These are phyloP conservation scores for Acanthamoeba triangularis DNA, from an alignment of 208 protist genomes.

Conservation along the genomic window DNA sequence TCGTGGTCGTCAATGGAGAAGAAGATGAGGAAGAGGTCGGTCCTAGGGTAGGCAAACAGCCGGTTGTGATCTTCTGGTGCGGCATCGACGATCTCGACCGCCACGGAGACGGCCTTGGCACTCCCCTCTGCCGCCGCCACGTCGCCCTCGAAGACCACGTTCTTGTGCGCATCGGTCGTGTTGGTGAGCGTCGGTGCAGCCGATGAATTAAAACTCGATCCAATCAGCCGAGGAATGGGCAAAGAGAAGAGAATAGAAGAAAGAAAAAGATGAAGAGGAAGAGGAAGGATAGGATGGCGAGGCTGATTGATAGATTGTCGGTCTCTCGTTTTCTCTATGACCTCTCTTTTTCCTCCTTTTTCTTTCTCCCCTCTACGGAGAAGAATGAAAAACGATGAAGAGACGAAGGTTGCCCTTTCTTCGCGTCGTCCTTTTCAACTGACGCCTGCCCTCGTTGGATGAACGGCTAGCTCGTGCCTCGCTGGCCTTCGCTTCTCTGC, in stretches of 20 bases:
- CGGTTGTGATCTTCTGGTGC: slow-evolving; percentile 48
- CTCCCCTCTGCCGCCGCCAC: slow-evolving; percentile 9
- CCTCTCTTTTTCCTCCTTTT: not conserved
- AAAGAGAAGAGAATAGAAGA: not conserved
- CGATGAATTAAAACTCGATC: not conserved
- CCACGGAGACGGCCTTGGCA: not conserved
- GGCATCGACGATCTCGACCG: slow-evolving; percentile 47
- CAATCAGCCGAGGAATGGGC: not conserved
- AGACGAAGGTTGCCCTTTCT: not conserved
- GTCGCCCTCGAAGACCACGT: slow-evolving; percentile 48
- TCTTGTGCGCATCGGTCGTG: slow-evolving; percentile 39
- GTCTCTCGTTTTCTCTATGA: not conserved
- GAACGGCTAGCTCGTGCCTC: not conserved
- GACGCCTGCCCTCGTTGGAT: not conserved
- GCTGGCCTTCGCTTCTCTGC: not conserved
- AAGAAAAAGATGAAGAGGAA: not conserved
- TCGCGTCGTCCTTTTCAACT: too few species aligned
- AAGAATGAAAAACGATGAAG: not conserved
- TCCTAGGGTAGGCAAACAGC: not conserved
- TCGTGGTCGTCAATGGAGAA: slow-evolving; percentile 59
- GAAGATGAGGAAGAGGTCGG: slow-evolving; percentile 73
- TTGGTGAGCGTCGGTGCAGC: not conserved
- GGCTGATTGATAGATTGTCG: not conserved
- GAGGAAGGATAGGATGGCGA: not conserved
- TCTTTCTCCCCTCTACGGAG: not conserved